Conservation (phyloP, 345 rosid species). For the Lepidium africanum region DNA sequence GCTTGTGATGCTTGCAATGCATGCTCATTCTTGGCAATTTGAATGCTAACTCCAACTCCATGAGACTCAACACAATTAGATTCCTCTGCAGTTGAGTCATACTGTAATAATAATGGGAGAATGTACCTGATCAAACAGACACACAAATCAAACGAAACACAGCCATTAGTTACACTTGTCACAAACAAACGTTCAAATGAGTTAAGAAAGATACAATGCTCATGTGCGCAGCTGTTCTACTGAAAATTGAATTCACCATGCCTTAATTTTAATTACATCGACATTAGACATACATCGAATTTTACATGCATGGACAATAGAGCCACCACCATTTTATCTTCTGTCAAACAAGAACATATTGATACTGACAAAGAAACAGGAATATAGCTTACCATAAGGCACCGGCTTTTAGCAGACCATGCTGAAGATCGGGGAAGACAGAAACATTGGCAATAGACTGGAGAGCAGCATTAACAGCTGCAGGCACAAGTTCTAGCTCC, state of each 20-base stretch:
- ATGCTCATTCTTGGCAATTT: conserved; percentile 92
- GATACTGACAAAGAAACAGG: not conserved
- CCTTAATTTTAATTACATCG: not conserved
- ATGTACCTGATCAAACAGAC: conserved; percentile 66
- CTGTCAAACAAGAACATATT: not conserved
- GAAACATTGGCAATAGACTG: conserved; percentile 81
- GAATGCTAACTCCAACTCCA: conserved; percentile 95
- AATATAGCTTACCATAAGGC: conserved; percentile 67
- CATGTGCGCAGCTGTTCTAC: not conserved
- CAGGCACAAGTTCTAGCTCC: conserved; percentile 89
- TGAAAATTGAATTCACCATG: not conserved
- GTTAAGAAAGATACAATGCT: not conserved
- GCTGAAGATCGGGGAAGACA: conserved; percentile 75
- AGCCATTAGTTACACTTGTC: not conserved
- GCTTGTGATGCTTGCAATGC: conserved; percentile 89
- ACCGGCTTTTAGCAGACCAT: conserved; percentile 80
- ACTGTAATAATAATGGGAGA: conserved; percentile 87
- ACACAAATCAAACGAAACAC: not conserved
- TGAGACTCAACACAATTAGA: conserved; percentile 66
- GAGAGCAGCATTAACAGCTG: conserved; percentile 90
- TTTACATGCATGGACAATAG: not conserved
- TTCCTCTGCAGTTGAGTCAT: conserved; percentile 96
- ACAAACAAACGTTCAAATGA: not conserved
- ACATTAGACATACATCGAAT: not conserved
- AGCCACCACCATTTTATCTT: not conserved